These are phyloP conservation scores for Marasmius tenuissimus DNA, from an alignment of 1,284 basidiomycete genomes.

Conservation along the genomic window DNA sequence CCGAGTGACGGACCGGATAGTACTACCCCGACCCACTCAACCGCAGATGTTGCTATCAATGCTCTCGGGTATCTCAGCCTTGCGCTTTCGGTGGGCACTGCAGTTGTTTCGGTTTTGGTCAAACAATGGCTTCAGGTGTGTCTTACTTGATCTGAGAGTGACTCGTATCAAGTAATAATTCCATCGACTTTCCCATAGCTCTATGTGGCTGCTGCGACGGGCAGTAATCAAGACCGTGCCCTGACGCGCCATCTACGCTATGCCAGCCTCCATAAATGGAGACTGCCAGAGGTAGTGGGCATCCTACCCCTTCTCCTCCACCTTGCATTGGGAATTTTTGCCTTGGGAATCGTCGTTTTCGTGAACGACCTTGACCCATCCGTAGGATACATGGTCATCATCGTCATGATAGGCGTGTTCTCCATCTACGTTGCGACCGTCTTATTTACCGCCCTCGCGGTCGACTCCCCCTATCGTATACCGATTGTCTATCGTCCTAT, in stretches of 20 bases:
- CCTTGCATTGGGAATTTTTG: background rate
- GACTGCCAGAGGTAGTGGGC: background rate
- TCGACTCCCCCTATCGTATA: background rate
- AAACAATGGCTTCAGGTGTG: slow-evolving; percentile 16
- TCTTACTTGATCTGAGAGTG: background rate
- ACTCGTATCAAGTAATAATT: background rate
- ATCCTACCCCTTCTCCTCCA: background rate
- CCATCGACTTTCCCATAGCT: background rate
- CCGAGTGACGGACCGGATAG: background rate
- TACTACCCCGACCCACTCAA: slow-evolving; percentile 3
- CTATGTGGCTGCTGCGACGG: slow-evolving; percentile 29
- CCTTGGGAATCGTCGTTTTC: background rate
- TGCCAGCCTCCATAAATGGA: slow-evolving; percentile 35
- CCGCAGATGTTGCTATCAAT: slow-evolving; percentile 32
- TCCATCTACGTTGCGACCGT: background rate
- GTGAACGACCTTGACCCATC: background rate
- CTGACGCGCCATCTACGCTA: slow-evolving; percentile 35
- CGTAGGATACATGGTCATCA: background rate
- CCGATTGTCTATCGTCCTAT: background rate
- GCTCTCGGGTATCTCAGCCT: slow-evolving; percentile 34
- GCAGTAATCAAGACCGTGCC: slow-evolving; percentile 33
- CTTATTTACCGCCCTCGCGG: background rate
- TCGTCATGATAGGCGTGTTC: background rate
- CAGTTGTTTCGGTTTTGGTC: slow-evolving; percentile 6
- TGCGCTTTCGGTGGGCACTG: background rate